phyloP scores from a whole-genome alignment of 345 rosid genomes.

The Salix brachista region DNA sequence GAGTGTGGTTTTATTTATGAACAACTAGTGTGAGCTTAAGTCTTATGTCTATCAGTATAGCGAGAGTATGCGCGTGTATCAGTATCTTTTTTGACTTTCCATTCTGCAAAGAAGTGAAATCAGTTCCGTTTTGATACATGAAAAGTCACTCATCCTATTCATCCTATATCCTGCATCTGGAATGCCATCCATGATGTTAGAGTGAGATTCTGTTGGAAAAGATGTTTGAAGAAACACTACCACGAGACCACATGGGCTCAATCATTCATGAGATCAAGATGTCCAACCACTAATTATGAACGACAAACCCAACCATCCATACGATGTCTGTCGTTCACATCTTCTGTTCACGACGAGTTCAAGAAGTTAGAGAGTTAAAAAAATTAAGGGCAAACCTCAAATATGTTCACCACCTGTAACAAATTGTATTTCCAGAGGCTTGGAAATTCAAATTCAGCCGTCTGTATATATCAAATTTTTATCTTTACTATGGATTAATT shows the following conservation, averaged over 20 bases:
- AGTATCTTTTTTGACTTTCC: background rate
- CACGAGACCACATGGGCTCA: no score
- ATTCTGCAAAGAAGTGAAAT: background rate
- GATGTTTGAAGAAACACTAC: background rate
- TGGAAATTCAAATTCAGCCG: no score
- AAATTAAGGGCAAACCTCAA: background rate
- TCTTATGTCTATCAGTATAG: background rate
- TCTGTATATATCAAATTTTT: no score
- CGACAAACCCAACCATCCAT: background rate
- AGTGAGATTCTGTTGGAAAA: background rate
- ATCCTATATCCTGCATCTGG: background rate
- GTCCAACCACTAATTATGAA: background rate
- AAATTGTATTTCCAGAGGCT: no score
- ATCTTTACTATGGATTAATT: no score
- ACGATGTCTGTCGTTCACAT: background rate
- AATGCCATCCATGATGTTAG: background rate
- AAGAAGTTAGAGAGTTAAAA: no score
- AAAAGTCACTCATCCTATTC: background rate
- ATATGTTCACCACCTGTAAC: no score
- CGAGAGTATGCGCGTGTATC: background rate
- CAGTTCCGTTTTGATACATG: background rate
- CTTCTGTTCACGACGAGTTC: no score
- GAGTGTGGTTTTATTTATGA: background rate
- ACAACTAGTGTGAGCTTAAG: background rate
- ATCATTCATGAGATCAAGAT: background rate